Conservation (phyloP, 768 basidiomycete genomes). For the Aureoboletus auriporus region DNA sequence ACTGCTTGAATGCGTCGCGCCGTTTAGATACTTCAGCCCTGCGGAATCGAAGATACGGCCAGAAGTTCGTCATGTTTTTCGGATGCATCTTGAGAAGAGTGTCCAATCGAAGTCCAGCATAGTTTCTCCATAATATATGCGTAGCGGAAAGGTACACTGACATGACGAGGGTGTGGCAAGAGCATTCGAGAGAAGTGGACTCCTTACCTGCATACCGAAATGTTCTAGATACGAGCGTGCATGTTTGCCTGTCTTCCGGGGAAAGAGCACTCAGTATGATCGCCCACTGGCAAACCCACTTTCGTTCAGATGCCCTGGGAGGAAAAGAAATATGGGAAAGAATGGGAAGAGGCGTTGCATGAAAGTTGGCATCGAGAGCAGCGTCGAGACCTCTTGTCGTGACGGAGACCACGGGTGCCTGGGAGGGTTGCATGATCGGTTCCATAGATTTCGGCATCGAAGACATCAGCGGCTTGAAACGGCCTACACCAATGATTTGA, state of each 20-base stretch:
- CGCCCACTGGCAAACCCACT: constrained; percentile 48
- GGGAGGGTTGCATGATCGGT: not conserved
- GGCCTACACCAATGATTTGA: not conserved
- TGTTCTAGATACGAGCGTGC: constrained; percentile 52
- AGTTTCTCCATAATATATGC: constrained; percentile 42
- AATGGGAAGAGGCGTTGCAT: constrained; percentile 1
- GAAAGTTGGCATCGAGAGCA: not conserved
- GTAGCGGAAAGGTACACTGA: constrained; percentile 63
- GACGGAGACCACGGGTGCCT: not conserved
- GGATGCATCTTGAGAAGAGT: constrained; percentile 36
- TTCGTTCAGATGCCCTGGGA: constrained; percentile 56
- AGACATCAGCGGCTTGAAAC: constrained; percentile 15
- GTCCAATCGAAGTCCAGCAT: constrained; percentile 47
- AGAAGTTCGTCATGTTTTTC: constrained; percentile 54
- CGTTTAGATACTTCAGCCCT: constrained; percentile 38
- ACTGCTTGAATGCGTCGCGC: constrained; percentile 37
- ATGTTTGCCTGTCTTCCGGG: constrained; percentile 39
- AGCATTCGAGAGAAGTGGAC: not conserved
- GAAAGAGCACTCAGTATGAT: constrained; percentile 50
- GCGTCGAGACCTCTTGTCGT: not conserved
- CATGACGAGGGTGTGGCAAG: not conserved
- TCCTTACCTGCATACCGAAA: constrained; percentile 59
- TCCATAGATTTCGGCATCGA: not conserved
- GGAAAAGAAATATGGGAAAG: constrained; percentile 50
- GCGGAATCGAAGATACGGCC: constrained; percentile 67